Percentiles rank a stretch among this genome's conserved stretches.
These are phyloP conservation scores for Saturnispora silvae DNA, from an alignment of 805 yeast species.

Conservation along the genomic window DNA sequence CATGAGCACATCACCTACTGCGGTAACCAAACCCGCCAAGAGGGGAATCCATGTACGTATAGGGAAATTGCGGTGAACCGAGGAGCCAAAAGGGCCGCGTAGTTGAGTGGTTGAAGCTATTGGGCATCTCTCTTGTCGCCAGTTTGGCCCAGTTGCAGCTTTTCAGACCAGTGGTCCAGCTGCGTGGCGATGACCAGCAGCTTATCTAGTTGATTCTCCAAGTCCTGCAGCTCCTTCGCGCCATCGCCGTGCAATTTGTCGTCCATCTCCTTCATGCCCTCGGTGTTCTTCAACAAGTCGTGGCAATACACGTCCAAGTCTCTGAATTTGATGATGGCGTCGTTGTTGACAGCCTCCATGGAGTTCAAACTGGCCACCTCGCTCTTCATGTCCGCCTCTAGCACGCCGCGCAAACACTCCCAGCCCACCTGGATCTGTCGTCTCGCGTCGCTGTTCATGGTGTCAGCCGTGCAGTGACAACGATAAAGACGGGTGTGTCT, in stretches of 20 bases:
- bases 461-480: too few species aligned
- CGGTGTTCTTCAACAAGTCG: constrained; percentile 1
- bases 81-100: too few species aligned
- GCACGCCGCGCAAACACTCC: constrained; percentile 25
- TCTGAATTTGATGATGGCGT: constrained; percentile 42
- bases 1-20: too few species aligned
- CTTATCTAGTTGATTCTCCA: constrained; percentile 3
- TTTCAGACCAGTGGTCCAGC: constrained; percentile 29
- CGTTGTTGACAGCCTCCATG: constrained; percentile 46
- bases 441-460: constrained; percentile 15
- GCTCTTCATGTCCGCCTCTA: constrained; percentile 26
- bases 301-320: constrained; percentile 32
- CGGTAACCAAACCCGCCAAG: too few species aligned
- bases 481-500: too few species aligned
- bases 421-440: constrained; percentile 19
- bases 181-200: constrained; percentile 24
- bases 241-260: background rate
- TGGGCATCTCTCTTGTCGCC: too few species aligned
- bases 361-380: constrained; percentile 34
- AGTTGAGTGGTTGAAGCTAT: too few species aligned
- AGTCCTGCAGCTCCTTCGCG: background rate
- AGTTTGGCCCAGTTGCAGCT: background rate
- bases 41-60: too few species aligned
- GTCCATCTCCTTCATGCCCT: constrained; percentile 13
- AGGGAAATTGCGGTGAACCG: too few species aligned